These are phyloP conservation scores for Lactarius akahatsu DNA, from an alignment of 768 basidiomycete species.

Conservation along the genomic window DNA sequence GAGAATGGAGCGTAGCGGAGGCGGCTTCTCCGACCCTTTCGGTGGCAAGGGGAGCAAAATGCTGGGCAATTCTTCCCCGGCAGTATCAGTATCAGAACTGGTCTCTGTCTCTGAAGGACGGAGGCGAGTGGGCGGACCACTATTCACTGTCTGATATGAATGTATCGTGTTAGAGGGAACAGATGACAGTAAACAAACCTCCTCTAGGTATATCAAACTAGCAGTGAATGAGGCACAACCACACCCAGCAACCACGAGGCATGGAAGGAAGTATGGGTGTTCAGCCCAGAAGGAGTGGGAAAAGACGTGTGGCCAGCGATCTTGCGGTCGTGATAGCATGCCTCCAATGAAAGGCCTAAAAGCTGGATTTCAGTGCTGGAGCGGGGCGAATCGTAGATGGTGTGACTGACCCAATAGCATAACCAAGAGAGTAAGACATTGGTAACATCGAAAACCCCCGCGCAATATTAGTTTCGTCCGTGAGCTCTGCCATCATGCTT, in stretches of 20 bases:
- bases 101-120: not conserved
- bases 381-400: not conserved
- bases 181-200: not conserved
- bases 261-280: conserved; percentile 32
- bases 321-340: conserved; percentile 29
- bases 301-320: conserved; percentile 28
- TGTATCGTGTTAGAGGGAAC: not conserved
- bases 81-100: not conserved
- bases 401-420: not conserved
- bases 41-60: not conserved
- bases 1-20: conserved; percentile 36
- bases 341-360: conserved; percentile 17
- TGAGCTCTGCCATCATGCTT: not conserved
- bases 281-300: conserved; percentile 27
- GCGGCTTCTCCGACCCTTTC: conserved; percentile 12
- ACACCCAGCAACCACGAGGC: conserved; percentile 4
- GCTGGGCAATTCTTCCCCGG: not conserved
- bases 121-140: not conserved
- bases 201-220: not conserved
- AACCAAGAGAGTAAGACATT: not conserved
- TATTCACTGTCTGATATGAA: not conserved
- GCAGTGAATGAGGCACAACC: not conserved
- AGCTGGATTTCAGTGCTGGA: too few species aligned
- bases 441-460: not conserved
- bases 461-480: not conserved